Evolutionary conservation across 2,329 filamentous ascomycete species (phyloP).

Genomic region (Pezicula carpinea): DNA sequence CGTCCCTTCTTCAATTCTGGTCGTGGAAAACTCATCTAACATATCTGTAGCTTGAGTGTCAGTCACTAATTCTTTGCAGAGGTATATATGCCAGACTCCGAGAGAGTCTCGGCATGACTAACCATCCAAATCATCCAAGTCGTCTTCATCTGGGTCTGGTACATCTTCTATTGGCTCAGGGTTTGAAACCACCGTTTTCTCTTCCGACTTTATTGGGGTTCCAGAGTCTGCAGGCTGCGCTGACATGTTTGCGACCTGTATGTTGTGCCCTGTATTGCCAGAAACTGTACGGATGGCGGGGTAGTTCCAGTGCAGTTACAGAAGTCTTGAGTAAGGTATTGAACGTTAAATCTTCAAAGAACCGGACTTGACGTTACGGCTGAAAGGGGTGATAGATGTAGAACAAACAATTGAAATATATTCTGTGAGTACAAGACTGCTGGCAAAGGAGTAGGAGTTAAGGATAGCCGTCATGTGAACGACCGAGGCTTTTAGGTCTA

Average conservation of each 20-base stretch:
- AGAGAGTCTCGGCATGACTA: conserved; percentile 22
- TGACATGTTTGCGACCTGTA: conserved; percentile 13
- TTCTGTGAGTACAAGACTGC: no score
- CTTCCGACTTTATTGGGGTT: conserved; percentile 8
- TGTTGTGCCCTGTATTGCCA: background rate
- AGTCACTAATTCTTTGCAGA: conserved; percentile 3
- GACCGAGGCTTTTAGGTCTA: no score
- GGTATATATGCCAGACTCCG: background rate
- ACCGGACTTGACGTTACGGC: no score
- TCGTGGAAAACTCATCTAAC: conserved; percentile 81
- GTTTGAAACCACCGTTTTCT: conserved; percentile 2
- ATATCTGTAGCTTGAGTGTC: conserved; percentile 57
- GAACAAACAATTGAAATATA: no score
- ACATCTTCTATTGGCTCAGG: conserved; percentile 45
- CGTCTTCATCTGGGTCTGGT: conserved; percentile 89
- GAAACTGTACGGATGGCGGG: background rate
- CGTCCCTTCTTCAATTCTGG: conserved; percentile 48
- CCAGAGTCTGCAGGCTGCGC: conserved; percentile 16
- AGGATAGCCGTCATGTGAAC: no score
- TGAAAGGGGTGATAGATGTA: no score
- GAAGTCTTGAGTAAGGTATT: no score
- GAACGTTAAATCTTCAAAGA: no score
- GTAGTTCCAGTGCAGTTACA: background rate
- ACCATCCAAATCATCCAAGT: conserved; percentile 89
- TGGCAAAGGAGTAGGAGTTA: no score